Evolutionary conservation across 352 stramenopile genomes (phyloP), one percentile per base, ranked within the genome.

Genomic region (Globisporangium sylvaticum): DNA sequence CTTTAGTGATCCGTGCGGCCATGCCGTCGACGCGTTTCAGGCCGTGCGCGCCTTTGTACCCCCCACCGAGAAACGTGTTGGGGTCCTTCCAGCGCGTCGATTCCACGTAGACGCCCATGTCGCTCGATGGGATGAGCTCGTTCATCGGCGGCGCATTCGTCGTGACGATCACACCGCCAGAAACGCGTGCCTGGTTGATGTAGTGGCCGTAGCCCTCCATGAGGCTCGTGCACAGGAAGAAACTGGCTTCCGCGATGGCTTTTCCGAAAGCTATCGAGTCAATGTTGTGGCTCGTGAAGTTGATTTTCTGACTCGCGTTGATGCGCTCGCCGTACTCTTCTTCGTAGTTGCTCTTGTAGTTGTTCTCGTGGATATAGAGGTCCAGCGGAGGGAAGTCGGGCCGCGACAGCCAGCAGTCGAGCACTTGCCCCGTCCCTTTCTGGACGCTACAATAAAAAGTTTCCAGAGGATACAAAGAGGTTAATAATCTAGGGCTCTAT

Each of bases 131-230:
- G 29, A 86, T 66, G 24, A 89, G 64, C 42, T 89, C 81, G 57
- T 87, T 89, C 79, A 89, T 88, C 29, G 79, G 81, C 14, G 76
- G 57, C 18, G 67, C 65, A 54, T 89, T 65, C 0, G 81, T 79
- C 0, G 81, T 76, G 32, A 87, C 29, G 29, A 89, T 68, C 14
- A 87, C 58, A 2, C 66, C 75, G 20, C 77, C 72, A 1, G 75
- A 70, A 1, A 77, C 81, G 0, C 78, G 72, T n/a, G 77, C 81
- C 34, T 89, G 81, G 68, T 89, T 89, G 58, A 89, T 87, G 65
- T 89, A 89, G 72, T 89, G 81, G 25, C 81, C 81, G 59, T 85
- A 90, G 24, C 82, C 82, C 67, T 90, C 82, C 70, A 75, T 79
- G 14, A 66, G 20, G 46, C 82, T 90, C 39, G 82, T 67, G 46